phyloP scores from a whole-genome alignment of 441 rosid species.

The Pelargonium citronellum region DNA sequence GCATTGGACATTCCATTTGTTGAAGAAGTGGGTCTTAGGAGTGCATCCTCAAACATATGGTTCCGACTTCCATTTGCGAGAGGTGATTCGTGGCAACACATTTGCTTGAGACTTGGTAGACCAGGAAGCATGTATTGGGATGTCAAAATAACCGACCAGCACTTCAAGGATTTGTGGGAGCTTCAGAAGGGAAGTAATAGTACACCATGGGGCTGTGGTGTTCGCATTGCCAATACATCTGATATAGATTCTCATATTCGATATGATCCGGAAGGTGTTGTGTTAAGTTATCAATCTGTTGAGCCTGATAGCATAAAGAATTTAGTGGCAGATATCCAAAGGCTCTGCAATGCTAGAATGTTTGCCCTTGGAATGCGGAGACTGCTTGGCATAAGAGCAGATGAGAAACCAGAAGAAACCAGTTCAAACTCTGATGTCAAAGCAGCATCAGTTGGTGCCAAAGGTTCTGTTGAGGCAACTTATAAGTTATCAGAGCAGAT shows the following conservation, averaged over 20 bases:
- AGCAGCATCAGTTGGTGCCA: conserved; percentile 46
- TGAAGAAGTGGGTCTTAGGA: conserved; percentile 76
- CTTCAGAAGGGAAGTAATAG: conserved; percentile 81
- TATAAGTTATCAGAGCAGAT: conserved; percentile 79
- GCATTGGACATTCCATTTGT: conserved; percentile 81
- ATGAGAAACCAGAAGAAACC: conserved; percentile 68
- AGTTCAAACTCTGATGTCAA: conserved; percentile 45
- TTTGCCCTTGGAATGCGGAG: conserved; percentile 93
- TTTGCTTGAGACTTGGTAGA: conserved; percentile 95
- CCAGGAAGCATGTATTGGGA: conserved; percentile 99
- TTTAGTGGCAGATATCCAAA: conserved; percentile 80
- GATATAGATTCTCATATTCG: conserved; percentile 91
- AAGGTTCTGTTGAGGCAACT: conserved; percentile 50
- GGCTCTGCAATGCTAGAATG: conserved; percentile 97
- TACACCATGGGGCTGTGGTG: conserved; percentile 89
- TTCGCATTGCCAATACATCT: conserved; percentile 91
- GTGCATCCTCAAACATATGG: conserved; percentile 87
- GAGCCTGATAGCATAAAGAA: conserved; percentile 88
- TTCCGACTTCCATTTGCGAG: conserved; percentile 81
- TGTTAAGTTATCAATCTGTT: conserved; percentile 86
- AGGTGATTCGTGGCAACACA: conserved; percentile 81
- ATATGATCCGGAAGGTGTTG: conserved; percentile 92
- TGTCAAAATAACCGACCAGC: conserved; percentile 92
- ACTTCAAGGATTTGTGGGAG: conserved; percentile 96
- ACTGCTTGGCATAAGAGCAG: conserved; percentile 83